Evolutionary conservation across 2,329 filamentous ascomycete genomes (phyloP).

Genomic region (Colletotrichum gigasporum): DNA sequence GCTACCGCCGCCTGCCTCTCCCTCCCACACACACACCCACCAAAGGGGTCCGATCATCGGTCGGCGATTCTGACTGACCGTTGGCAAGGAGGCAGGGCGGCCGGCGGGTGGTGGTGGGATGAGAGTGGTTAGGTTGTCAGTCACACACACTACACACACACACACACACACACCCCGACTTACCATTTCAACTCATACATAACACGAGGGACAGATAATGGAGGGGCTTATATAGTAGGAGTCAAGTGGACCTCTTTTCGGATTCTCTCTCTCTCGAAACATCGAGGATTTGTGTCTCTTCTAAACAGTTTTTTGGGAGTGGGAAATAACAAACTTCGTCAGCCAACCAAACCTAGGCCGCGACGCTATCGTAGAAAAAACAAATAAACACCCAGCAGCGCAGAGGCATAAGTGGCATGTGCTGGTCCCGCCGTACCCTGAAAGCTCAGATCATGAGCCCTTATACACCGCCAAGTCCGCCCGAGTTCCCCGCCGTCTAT

Average conservation of each 20-base stretch:
- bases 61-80: too few species aligned
- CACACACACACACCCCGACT: background rate
- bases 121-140: background rate
- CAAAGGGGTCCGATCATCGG: constrained; percentile 2
- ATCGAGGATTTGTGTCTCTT: constrained; percentile 10
- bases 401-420: constrained; percentile 1
- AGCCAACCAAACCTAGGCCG: constrained; percentile 20
- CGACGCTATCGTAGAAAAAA: background rate
- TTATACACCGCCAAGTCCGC: constrained; percentile 7
- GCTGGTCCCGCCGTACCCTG: background rate
- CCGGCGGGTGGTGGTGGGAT: background rate
- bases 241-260: background rate
- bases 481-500: constrained; percentile 17
- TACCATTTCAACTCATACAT: background rate
- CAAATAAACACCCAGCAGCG: constrained; percentile 13
- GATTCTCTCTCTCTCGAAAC: constrained; percentile 15
- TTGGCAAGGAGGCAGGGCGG: too few species aligned
- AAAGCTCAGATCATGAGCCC: constrained; percentile 7
- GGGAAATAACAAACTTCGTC: constrained; percentile 14
- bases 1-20: background rate
- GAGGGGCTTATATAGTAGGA: too few species aligned
- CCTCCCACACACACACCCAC: background rate
- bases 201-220: background rate
- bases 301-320: background rate
- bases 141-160: background rate